A percentile compares a stretch with the other conserved stretches of the same genome.
Evolutionary conservation across 805 yeast genomes (phyloP).

Genomic region (Candida ascalaphidarum): DNA sequence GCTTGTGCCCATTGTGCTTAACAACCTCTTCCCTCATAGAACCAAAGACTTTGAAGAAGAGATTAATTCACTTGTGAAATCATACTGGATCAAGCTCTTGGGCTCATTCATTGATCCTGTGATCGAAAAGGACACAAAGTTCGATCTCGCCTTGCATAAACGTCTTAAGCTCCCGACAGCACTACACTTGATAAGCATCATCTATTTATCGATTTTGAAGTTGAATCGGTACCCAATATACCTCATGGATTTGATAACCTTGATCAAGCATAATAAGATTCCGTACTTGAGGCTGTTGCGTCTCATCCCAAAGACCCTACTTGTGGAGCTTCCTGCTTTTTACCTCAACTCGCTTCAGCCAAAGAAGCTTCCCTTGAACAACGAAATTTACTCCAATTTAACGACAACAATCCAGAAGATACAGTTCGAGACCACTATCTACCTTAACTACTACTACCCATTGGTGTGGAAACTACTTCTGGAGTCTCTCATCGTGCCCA

Average conservation of each 20-base stretch:
- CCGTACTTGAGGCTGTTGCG: conserved; percentile 39
- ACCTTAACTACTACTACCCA: conserved; percentile 25
- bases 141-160: conserved; percentile 1
- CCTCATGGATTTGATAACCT: conserved; percentile 36
- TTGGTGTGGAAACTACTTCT: conserved; percentile 31
- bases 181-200: conserved; percentile 26
- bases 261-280: conserved; percentile 34
- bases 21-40: conserved; percentile 4
- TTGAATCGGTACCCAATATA: conserved; percentile 41
- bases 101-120: conserved; percentile 1
- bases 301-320: conserved; percentile 29
- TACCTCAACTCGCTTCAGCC: conserved; percentile 33
- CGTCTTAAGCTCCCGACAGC: conserved; percentile 5
- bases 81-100: conserved; percentile 22
- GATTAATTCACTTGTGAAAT: conserved; percentile 16
- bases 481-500: conserved; percentile 36
- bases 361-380: conserved; percentile 26
- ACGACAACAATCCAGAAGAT: no score
- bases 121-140: background rate
- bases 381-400: conserved; percentile 30
- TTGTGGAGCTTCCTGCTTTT: conserved; percentile 28
- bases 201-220: conserved; percentile 44
- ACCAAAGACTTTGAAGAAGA: conserved; percentile 3
- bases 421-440: conserved; percentile 7
- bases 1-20: conserved; percentile 6